Base-by-base conservation (phyloP, 2,329 filamentous ascomycete genomes). In the Calycina marina region DNA sequence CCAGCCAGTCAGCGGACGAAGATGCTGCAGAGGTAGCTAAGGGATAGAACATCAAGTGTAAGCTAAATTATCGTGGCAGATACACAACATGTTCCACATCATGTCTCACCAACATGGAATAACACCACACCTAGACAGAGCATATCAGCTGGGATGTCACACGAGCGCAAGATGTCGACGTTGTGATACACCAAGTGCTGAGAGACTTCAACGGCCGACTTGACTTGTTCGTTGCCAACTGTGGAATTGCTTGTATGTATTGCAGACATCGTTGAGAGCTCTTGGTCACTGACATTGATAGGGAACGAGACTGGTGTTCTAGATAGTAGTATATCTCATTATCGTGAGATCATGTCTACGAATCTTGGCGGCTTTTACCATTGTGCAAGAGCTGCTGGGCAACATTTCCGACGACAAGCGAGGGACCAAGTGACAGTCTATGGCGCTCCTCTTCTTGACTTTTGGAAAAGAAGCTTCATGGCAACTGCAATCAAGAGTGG, bases 361-460 rank as follows among this genome's bases (percentile, higher is more conserved):
- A 80, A 90, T 53, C 56, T 88, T 10, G 77, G 83, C 52, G 77
- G 78, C 31, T 77, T 77, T 24, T 84, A 79, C 57, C 88, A 81
- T 65, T 82, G 73, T 49, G 80, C 79, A 22, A 69, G 68, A 46
- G 73, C 71, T 0, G 79, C 78, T 0, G 80, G 74, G 5, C 58
- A 63, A 30, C 71, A 82, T 53, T 88, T 77, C 62, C 60, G 74
- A 28, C 62, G 75, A 16, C 78, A 85, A 53, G 77, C 77, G 59
- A 58, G 67, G 37, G 72, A 82, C 50, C 69, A 72, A 14, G 76
- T 71, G 1, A 70, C 72, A 15, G 43, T 67, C 27, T 63, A 74
- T 48, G 76, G 77, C 36, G 65, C 70, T 50, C 63, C 64, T 47
- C 58, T 81, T 14, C 62, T 70, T 31, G 62, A 65, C 42, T 80